Base-by-base conservation (phyloP, 331 rosid species). In the Acacia pycnantha region DNA sequence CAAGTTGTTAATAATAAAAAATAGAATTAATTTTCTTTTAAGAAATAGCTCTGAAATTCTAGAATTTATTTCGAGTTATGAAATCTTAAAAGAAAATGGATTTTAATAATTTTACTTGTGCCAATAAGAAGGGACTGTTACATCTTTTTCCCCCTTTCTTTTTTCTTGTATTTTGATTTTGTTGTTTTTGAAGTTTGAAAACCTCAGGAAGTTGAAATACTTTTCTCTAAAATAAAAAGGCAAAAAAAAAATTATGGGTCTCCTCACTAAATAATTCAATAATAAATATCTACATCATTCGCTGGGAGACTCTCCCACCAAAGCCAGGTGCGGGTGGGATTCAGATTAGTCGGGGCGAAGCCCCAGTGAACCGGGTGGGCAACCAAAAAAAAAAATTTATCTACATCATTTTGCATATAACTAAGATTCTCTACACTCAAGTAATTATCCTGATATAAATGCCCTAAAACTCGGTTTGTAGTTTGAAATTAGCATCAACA, bases 401-500 rank as follows among this genome's bases (percentile, higher is more conserved):
- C n/a, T 7, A 65, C 24, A 8, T 65, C 22, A 2, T 33, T 6
- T 19, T 31, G 24, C 44, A 35, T 35, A 15, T 31, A 64, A 27
- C 35, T 14, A 13, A 6, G 69, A 29, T 31, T 31, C 8, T 33
- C 41, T 6, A 2, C 43, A 16, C 12, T 65, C 22, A 65, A 65
- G 44, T 65, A 14, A 65, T 5, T 31, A 31, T 14, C 43, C n/a
- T 27, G 4, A 29, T 31, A 64, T 64, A 14, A 65, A 65, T 15
- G 24, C 18, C 43, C 41, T 29, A 31, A 16, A 65, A 31, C 70
- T 15, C 70, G 3, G 29, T 68, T 68, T 37, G 18, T 21, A 37
- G 14, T 21, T 37, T 37, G 26, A 54, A 81, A 81, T 77, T 75
- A 73, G n/a, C 80, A 83, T 31, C 76, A 77, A 74, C 27, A 77